Base-by-base conservation (phyloP, 306 rosid genomes). In the Pachyrhizus erosus region DNA sequence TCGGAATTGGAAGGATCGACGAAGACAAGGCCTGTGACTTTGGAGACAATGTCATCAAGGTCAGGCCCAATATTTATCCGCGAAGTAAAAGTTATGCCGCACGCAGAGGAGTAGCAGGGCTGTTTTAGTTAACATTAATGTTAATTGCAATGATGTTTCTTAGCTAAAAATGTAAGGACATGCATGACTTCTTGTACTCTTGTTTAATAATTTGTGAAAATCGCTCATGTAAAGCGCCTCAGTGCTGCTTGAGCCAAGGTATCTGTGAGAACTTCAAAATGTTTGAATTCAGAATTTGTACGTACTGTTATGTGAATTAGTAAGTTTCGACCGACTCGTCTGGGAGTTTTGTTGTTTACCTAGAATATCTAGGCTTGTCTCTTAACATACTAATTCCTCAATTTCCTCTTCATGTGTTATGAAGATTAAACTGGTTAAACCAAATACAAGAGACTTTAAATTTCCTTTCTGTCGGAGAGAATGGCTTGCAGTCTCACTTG, bases 1-100 rank as follows among this genome's bases (percentile, higher is more conserved):
- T 84, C 0, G 91, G 84, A 7, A 70, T 92, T 24, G 91, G 90
- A 69, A 88, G 82, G 83, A 94, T 94, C 12, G 93, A 94, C 6
- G 98, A 94, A 70, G 90, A 92, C 48, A 58, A 84, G 51, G 31
- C 89, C 0, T 88, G 83, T 71, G 92, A 92, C 1, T 87, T 85
- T 57, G 86, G 72, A 24, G 90, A 81, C 15, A 86, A 76, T n/a
- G 13, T 5, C 2, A 5, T 76, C 57, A 74, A 78, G 77, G 60
- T 20, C 40, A 90, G 34, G 48, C 69, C 76, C 1, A 43, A 40
- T 34, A 46, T 73, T 61, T 77, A 27, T 68, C 88, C 83, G 0
- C 78, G 96, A 61, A 90, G 93, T 84, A 90, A 68, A 84, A 92
- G 94, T 82, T 45, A 82, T 40, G 89, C 87, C 7, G 4, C 21